Base-by-base conservation (phyloP, 805 yeast genomes). In the Isabelozyma rhagii region DNA sequence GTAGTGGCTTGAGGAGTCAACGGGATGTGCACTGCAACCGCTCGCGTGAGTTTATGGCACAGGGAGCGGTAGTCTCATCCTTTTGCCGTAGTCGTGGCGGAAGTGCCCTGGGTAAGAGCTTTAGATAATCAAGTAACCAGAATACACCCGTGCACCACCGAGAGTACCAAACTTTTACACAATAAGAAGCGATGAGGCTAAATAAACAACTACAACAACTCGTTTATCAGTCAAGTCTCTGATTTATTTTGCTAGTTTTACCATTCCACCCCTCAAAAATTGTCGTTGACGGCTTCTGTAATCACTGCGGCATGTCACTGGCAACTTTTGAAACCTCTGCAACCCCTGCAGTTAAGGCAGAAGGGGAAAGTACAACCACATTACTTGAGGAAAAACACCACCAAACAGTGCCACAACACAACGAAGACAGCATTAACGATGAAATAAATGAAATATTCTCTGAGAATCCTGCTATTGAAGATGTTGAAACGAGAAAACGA, bases 391-490 rank as follows among this genome's bases (percentile, higher is more conserved):
- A n/a, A 41, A 18, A 15, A 14, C 29, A 41, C 25, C 43, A 41
- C n/a, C n/a, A 13, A 7, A 13, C 28, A n/a, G 36, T 31, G 2
- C 10, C 36, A 10, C 14, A 39, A 14, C 41, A 18, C 25, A 39
- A 39, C 41, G 41, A 39, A 13, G 25, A 43, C 29, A 21, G 39
- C n/a, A 31, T 29, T n/a, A 14, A 39, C 15, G 44, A 53, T 41
- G 63, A 59, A 27, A 53, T 59, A 13, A 58, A 59, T 50, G 55
- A 55, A 47, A 56, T 57, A 55, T 43, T 59, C 15, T 55, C 61
- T 25, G 60, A 56, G 44, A 31, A 31, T 31, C 36, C 36, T 8
- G 36, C 61, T 8, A 56, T 57, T 41, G 44, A 29, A 45, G 47
- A 46, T n/a, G 47, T 13, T 17, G 31, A 36, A 34, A 28, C 27